phyloP scores from a whole-genome alignment of 495 filamentous ascomycete genomes.

The Podospora pseudocomata region DNA sequence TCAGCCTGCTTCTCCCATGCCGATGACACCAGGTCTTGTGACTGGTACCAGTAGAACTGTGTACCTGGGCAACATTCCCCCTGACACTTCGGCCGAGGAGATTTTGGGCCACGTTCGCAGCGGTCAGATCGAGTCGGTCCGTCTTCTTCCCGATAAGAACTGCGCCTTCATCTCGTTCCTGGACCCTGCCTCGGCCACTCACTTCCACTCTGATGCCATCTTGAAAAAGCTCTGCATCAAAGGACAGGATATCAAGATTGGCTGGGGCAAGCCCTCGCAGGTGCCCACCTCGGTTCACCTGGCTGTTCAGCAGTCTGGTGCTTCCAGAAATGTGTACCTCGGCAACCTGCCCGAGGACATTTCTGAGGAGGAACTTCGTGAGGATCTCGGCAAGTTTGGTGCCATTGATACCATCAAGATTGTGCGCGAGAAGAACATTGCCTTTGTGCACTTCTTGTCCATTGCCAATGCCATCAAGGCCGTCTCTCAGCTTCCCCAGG shows the following conservation, averaged over 20 bases:
- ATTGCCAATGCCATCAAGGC: conserved; percentile 98
- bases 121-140: conserved; percentile 96
- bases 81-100: conserved; percentile 97
- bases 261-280: conserved; percentile 98
- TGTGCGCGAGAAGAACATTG: conserved; percentile 96
- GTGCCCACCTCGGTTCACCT: conserved; percentile 95
- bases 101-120: conserved; percentile 95
- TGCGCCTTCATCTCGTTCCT: conserved; percentile 99
- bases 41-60: conserved; percentile 94
- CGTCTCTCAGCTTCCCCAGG: conserved; percentile 93
- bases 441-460: conserved; percentile 95
- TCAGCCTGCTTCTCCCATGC: conserved; percentile 61
- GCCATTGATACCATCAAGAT: conserved; percentile 97
- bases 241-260: conserved; percentile 98
- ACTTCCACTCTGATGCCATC: conserved; percentile 99
- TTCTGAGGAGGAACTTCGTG: conserved; percentile 84
- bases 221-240: conserved; percentile 98
- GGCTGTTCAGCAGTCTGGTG: conserved; percentile 94
- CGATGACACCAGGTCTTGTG: conserved; percentile 70
- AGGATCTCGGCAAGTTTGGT: conserved; percentile 95
- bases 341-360: conserved; percentile 90
- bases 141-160: conserved; percentile 96
- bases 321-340: conserved; percentile 96
- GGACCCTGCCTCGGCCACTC: conserved; percentile 92
- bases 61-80: conserved; percentile 95